These are phyloP conservation scores for Fusarium sororula DNA, from an alignment of 2,329 filamentous ascomycete genomes.

Conservation along the genomic window DNA sequence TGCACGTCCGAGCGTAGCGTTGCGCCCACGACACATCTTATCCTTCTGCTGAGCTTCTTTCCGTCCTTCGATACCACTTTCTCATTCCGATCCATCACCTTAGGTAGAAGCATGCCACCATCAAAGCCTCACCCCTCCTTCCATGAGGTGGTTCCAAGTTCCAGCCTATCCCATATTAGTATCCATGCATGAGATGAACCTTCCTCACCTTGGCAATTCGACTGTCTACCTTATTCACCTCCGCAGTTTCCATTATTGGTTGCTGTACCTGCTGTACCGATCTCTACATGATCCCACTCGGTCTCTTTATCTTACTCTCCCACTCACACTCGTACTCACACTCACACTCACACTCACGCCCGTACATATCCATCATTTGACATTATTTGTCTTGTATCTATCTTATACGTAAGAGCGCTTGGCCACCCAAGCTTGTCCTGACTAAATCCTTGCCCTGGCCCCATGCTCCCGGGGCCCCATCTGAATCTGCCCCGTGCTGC, in stretches of 20 bases:
- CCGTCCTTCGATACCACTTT: conserved; percentile 19
- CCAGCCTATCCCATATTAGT: not conserved
- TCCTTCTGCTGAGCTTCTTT: conserved; percentile 37
- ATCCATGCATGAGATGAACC: conserved; percentile 6
- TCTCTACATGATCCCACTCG: conserved; percentile 1
- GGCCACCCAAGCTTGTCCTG: conserved; percentile 7
- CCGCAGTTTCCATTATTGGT: not conserved
- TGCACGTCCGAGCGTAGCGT: conserved; percentile 34
- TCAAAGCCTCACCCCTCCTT: conserved; percentile 21
- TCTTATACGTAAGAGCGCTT: conserved; percentile 19
- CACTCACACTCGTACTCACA: not conserved
- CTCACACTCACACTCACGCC: not conserved
- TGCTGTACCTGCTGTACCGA: not conserved
- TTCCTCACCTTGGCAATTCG: not conserved
- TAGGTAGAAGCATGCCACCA: conserved; percentile 9
- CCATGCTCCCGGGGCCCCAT: conserved; percentile 35
- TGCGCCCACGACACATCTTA: conserved; percentile 21
- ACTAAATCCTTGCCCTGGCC: conserved; percentile 22
- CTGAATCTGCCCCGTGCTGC: conserved; percentile 38
- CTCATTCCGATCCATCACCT: conserved; percentile 24
- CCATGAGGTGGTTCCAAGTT: not conserved
- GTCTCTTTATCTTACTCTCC: not conserved
- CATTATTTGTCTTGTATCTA: conserved; percentile 3
- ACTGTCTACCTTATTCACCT: not conserved
- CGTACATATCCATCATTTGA: not conserved